Evolutionary conservation across 768 basidiomycete species (phyloP).

Genomic region (Podaxis sp.): DNA sequence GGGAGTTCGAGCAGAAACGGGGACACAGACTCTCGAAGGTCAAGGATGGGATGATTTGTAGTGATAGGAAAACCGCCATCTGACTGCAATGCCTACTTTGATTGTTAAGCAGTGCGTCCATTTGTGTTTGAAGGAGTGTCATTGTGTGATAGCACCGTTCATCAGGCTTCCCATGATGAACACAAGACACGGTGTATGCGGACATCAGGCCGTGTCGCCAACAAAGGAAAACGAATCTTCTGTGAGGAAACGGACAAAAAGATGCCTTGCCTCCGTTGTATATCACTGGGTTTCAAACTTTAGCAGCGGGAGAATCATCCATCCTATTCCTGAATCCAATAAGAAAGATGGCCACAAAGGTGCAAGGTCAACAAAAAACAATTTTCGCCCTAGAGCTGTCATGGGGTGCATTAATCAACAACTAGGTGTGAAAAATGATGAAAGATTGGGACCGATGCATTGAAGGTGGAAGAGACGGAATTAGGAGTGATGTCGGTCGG

Average conservation of each 20-base stretch:
- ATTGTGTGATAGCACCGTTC: neutral
- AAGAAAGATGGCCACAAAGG: neutral
- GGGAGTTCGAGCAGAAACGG: neutral
- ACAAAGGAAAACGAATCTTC: too few species aligned
- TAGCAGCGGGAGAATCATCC: too few species aligned
- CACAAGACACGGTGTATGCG: neutral
- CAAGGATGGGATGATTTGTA: conserved; percentile 1
- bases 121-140: conserved; percentile 7
- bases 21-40: neutral
- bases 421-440: neutral
- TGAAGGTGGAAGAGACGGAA: too few species aligned
- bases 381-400: neutral
- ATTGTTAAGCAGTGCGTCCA: conserved; percentile 2
- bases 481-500: too few species aligned
- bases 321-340: neutral
- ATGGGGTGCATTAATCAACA: neutral
- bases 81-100: neutral
- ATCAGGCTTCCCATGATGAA: neutral
- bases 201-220: neutral
- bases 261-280: too few species aligned
- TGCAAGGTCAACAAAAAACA: neutral
- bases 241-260: too few species aligned
- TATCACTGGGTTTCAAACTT: too few species aligned
- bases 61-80: neutral
- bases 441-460: neutral